Conservation (phyloP, 208 protist genomes). For the Plasmodiophora brassicae region DNA sequence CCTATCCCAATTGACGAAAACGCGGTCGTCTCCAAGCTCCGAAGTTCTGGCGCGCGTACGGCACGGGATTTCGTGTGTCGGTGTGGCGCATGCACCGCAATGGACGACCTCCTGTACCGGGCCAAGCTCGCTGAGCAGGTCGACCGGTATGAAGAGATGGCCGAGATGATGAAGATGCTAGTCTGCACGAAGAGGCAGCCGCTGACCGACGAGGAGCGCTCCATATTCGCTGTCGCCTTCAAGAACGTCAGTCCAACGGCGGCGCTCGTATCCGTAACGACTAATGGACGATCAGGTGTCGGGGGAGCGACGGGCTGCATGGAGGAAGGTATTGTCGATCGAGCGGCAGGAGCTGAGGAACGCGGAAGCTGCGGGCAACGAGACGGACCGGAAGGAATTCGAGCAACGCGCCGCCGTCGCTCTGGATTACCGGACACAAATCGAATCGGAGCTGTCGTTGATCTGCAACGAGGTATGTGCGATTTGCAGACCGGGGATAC, state of each 20-base stretch:
- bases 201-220: neutral
- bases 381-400: neutral
- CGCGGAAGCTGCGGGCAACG: neutral
- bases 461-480: neutral
- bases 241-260: constrained; percentile 32
- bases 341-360: neutral
- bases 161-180: neutral
- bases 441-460: neutral
- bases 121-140: constrained; percentile 5
- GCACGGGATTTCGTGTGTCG: too few species aligned
- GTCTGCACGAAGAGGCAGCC: neutral
- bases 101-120: neutral
- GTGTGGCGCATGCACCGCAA: too few species aligned
- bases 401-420: neutral
- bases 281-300: too few species aligned
- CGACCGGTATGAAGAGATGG: constrained; percentile 24
- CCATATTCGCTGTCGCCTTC: neutral
- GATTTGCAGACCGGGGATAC: neutral
- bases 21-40: too few species aligned
- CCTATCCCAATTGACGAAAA: too few species aligned
- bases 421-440: neutral
- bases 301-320: neutral
- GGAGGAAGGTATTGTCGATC: constrained; percentile 12
- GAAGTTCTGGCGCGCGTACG: too few species aligned
- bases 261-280: too few species aligned